Base-by-base conservation (phyloP, 2,329 filamentous ascomycete species). In the Penicillium sp. region DNA sequence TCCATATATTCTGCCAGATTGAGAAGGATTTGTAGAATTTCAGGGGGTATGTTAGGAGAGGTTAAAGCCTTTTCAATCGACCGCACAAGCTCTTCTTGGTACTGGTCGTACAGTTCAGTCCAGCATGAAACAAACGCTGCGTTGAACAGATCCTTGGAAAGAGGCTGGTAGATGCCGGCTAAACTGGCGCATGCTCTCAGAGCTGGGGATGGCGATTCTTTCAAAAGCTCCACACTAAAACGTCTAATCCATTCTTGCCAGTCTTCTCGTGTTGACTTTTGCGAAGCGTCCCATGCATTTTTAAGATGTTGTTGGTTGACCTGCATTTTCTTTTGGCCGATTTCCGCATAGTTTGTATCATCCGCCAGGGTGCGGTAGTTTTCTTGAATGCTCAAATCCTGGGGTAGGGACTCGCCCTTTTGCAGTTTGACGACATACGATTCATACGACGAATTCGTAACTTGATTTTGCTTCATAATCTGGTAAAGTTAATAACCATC, bases 1-100 rank as follows among this genome's bases (percentile, higher is more conserved):
- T 99, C 94, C 94, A 99, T 99, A 72, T 99, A 99, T 70, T 99
- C 94, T 21, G 94, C 94, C 51, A 99, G 81, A 67, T 99, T 99
- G 49, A 99, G 84, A 26, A 99, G 80, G 50, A 97, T 88, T 59
- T 96, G 93, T 8, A 99, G 79, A 62, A 99, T 88, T 71, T 99
- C 95, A 0, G 95, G 94, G 0, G 94, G 93, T 12, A 99, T 95
- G 64, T 97, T 93, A 52, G 93, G 89, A 3, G 93, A 97, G 55
- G 91, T 94, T 64, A 99, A 89, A 0, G 95, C 94, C 60, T 89
- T 91, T 71, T 99, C 94, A 52, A 99, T 96, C 23, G 95, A 96
- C 53, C 89, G 87, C 51, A 99, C 95, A 42, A 99, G 83, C 70
- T 99, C 94, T 68, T 99, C 93, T 67, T 97, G 94, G 66, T 96